Base-by-base conservation (phyloP, 306 rosid genomes). In the Parietaria judaica region DNA sequence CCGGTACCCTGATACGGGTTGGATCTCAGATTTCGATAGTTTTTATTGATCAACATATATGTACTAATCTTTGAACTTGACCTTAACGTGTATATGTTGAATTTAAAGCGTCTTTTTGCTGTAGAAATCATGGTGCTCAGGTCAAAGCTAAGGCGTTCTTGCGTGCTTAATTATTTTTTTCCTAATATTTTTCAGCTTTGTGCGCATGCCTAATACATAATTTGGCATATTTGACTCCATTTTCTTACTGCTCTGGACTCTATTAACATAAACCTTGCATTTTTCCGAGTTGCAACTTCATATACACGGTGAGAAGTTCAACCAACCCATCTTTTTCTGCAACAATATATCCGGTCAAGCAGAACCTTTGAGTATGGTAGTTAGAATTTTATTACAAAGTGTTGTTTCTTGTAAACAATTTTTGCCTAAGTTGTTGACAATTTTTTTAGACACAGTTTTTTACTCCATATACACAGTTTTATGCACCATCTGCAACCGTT, bases 281-380 rank as follows among this genome's bases (percentile, higher is more conserved):
- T 45, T 50, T 36, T 73, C 56, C 37, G 31, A 8, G 61, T 14
- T 83, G 88, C 94, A 94, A 97, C 89, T 94, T 58, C 83, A 68
- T 60, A 72, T 86, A 69, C 85, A 63, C 54, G 84, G 79, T 57
- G 99, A 94, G 70, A 88, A 88, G 71, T 94, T 94, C 72, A 88
- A 94, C 75, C 99, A 94, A 75, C 99, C 99, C 54, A 79, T 94
- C 48, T 94, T 94, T 68, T 82, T 77, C 83, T 94, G 99, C 89
- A 94, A 94, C 84, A 94, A 94, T 68, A 83, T 94, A 53, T 77
- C 97, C 71, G 99, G 99, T 64, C 78, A 68, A 3, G 99, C 88
- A 63, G 99, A 94, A 54, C 99, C 99, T 15, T 97, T 94, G 74
- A 88, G 95, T 68, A 61, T 58, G 58, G 4, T 1, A 6, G 45